These are phyloP conservation scores for Cryphonectria japonica DNA, from an alignment of 2,329 filamentous ascomycete genomes.

Conservation along the genomic window DNA sequence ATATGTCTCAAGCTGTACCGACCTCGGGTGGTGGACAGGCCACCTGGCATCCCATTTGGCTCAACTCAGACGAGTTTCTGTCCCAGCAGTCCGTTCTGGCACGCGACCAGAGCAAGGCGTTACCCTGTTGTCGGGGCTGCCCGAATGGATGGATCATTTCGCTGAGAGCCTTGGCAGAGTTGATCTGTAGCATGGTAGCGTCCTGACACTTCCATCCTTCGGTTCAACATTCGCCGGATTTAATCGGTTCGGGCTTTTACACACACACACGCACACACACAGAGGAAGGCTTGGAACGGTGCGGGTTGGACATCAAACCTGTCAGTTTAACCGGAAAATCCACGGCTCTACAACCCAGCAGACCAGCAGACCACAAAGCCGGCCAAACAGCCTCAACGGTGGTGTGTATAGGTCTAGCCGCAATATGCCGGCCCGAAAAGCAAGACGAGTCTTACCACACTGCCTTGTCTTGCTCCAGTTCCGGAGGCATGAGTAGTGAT, in stretches of 20 bases:
- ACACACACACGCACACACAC: not conserved
- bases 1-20: not conserved
- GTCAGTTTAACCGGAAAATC: not conserved
- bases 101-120: conserved; percentile 7
- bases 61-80: not conserved
- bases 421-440: not conserved
- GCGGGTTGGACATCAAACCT: not conserved
- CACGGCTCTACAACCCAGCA: not conserved
- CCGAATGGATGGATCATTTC: conserved; percentile 9
- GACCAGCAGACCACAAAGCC: not conserved
- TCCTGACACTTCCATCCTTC: conserved; percentile 19
- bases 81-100: conserved; percentile 4
- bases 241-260: not conserved
- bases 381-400: not conserved
- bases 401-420: not conserved
- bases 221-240: conserved; percentile 24
- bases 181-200: conserved; percentile 10
- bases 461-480: not conserved
- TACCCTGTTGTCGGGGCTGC: conserved; percentile 4
- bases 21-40: not conserved
- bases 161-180: not conserved
- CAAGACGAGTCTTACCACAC: not conserved
- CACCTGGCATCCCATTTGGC: not conserved
- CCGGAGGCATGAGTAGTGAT: not conserved
- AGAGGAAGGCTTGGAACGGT: not conserved